Percentiles rank a stretch among this genome's conserved stretches.
Conservation (phyloP, 2,329 filamentous ascomycete genomes). For the Ophiostoma quercus region DNA sequence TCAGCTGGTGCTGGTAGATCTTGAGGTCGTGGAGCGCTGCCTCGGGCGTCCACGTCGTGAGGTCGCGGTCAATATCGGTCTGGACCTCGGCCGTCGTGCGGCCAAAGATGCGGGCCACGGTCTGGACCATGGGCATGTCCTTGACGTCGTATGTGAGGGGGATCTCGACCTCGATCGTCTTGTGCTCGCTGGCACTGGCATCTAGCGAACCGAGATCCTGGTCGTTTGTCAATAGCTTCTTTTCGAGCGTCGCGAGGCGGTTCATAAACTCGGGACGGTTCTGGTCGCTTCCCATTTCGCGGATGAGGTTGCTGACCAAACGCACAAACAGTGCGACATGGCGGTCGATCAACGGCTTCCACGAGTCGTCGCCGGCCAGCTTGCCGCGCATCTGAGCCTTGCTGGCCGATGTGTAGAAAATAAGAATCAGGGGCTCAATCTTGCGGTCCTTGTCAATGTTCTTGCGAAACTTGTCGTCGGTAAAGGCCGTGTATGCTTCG, state of each 20-base stretch:
- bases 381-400: conserved; percentile 76
- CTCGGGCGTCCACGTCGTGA: conserved; percentile 80
- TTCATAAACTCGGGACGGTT: conserved; percentile 79
- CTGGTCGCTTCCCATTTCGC: conserved; percentile 76
- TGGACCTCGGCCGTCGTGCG: conserved; percentile 75
- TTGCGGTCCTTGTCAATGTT: conserved; percentile 90
- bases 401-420: conserved; percentile 92
- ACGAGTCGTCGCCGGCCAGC: conserved; percentile 72
- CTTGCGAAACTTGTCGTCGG: conserved; percentile 80
- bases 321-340: conserved; percentile 93
- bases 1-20: conserved; percentile 83
- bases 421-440: conserved; percentile 86
- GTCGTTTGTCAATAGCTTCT: conserved; percentile 88
- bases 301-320: conserved; percentile 72
- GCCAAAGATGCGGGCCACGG: conserved; percentile 81
- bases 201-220: conserved; percentile 68
- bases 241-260: conserved; percentile 76
- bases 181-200: conserved; percentile 51
- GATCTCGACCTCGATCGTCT: conserved; percentile 72
- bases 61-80: conserved; percentile 77
- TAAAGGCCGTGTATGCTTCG: conserved; percentile 88
- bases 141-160: conserved; percentile 89
- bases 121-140: conserved; percentile 90
- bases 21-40: conserved; percentile 88
- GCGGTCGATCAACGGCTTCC: conserved; percentile 87